Conservation (phyloP, 1,284 basidiomycete genomes). For the Fomitopsis betulina region DNA sequence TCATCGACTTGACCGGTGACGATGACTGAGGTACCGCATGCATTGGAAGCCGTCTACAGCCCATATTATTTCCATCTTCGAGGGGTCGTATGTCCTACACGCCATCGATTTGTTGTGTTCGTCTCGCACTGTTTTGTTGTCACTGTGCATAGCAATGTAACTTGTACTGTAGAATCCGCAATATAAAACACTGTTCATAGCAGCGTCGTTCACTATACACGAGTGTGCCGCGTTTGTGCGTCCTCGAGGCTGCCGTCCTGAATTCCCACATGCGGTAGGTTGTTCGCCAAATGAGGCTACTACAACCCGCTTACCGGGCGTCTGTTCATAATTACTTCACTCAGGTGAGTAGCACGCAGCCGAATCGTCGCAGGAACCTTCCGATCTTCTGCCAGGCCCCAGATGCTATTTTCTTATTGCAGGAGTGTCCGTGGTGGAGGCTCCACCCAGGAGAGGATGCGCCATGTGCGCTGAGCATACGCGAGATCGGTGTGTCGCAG, state of each 20-base stretch:
- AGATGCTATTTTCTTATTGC: too few relatives aligned
- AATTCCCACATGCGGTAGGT: not conserved
- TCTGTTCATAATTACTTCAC: not conserved
- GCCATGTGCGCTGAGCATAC: too few relatives aligned
- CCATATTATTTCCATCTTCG: too few relatives aligned
- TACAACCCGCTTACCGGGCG: not conserved
- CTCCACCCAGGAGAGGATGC: too few relatives aligned
- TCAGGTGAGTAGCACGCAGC: not conserved
- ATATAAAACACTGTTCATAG: not conserved
- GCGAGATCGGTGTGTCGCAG: too few relatives aligned
- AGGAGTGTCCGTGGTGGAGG: too few relatives aligned
- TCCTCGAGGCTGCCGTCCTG: not conserved
- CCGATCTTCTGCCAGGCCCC: not conserved
- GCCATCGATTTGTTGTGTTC: not conserved
- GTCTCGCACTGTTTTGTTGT: not conserved
- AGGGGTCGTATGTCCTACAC: too few relatives aligned
- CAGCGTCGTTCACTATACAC: too few relatives aligned
- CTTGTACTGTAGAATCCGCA: not conserved
- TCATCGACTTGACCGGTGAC: slow-evolving; percentile 10
- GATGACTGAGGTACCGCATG: not conserved
- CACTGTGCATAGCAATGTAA: not conserved
- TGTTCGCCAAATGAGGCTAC: not conserved
- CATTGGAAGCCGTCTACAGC: too few relatives aligned
- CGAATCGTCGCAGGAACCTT: not conserved
- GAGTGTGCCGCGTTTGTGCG: too few relatives aligned